Evolutionary conservation across 768 basidiomycete species (phyloP), one percentile per base, ranked within the genome.

Genomic region (Chiua virens): DNA sequence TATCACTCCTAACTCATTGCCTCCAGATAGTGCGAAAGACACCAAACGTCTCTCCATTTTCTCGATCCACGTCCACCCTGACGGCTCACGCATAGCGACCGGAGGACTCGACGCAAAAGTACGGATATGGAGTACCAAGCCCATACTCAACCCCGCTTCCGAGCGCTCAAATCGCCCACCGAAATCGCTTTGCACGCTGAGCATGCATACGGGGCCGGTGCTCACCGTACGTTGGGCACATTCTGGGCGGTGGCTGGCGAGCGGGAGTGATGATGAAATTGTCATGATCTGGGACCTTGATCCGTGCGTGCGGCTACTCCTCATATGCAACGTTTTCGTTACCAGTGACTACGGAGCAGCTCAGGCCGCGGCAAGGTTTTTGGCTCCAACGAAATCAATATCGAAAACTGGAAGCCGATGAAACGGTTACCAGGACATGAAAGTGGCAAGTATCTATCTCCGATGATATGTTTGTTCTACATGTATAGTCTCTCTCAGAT

Each of bases 261-360:
- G 91, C 63, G 97, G 97, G 20, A 92, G 93, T 56, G 97, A 99
- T 69, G 97, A 98, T 65, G 83, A 87, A 65, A 89, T 95, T 57
- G 85, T 97, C 27, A 90, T 98, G 86, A 85, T 98, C 32, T 99
- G 95, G 97, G 92, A 94, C 64, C 80, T 93, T 42, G 94, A 97
- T 71, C 92, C 91, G 93, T 97, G 66, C 74, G 93, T 42, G 47
- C 50, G 1, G 22, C 20, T 47, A 61, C 22, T 41, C 13, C 17
- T 17, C 39, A 17, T 44, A 10, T 43, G n/a, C 17, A 18, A 18
- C 8, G 57, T 34, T 23, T 45, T 47, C 25, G 42, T 25, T 49
- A 50, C 28, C 13, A 49, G 27, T 37, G 43, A 54, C n/a, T 23
- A 47, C 42, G 34, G 50, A 32, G 52, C 62, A 94, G 91, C 22